phyloP scores from a whole-genome alignment of 805 yeast species.

The Suhomyces emberorum region DNA sequence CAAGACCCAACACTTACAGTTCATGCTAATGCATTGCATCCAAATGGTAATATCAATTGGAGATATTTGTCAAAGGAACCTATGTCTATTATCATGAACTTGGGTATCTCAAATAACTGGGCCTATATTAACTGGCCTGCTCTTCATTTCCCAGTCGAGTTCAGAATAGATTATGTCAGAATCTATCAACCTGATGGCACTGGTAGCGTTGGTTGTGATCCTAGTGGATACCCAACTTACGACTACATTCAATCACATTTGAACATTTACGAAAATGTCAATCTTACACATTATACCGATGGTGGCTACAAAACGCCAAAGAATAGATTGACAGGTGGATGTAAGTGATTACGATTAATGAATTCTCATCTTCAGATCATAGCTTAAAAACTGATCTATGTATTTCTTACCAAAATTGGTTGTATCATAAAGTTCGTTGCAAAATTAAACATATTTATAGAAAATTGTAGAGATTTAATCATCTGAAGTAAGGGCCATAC shows the following conservation, averaged over 20 bases:
- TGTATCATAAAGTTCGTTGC: background rate
- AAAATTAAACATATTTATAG: background rate
- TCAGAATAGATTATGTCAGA: constrained; percentile 84
- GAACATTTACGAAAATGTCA: constrained; percentile 65
- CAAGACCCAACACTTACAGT: constrained; percentile 72
- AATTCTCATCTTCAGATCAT: background rate
- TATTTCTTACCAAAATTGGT: background rate
- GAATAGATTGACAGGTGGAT: constrained; percentile 26
- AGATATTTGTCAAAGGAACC: constrained; percentile 86
- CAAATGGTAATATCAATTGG: constrained; percentile 88
- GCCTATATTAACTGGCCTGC: constrained; percentile 89
- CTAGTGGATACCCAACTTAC: constrained; percentile 76
- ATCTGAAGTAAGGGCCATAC: constrained; percentile 43
- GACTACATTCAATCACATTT: constrained; percentile 75
- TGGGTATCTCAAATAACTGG: constrained; percentile 92
- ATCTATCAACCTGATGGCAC: constrained; percentile 76
- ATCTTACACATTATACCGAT: constrained; percentile 67
- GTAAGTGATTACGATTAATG: constrained; percentile 2
- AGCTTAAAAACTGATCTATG: background rate
- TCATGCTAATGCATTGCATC: constrained; percentile 71
- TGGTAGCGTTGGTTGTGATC: constrained; percentile 75
- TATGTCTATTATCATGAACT: constrained; percentile 81
- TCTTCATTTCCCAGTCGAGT: constrained; percentile 70
- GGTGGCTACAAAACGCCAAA: constrained; percentile 61
- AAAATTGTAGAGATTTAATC: background rate